Base-by-base conservation (phyloP, 352 stramenopile genomes). In the Phytopythium aichiense region DNA sequence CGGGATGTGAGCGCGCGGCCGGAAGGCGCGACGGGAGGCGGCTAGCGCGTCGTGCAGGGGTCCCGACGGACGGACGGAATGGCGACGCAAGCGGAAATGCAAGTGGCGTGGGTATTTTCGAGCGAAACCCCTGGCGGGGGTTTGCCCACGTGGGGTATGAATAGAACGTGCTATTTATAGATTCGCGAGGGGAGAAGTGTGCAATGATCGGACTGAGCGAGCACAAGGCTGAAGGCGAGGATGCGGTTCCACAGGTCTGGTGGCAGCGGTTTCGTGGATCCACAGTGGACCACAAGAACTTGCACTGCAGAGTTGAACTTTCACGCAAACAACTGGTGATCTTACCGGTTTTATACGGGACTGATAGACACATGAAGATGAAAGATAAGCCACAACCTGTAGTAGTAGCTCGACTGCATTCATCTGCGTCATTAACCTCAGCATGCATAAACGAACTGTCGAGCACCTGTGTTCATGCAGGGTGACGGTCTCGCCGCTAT, bases 301-400 rank as follows among this genome's bases (percentile, higher is more conserved):
- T 52, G 45, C n/a, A n/a, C n/a, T 52, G n/a, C 45, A 28, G 12
- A 52, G n/a, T 52, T 52, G 45, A 52, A 45, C 38, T 45, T 42
- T 4, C 4, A 20, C 38, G 38, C 38, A 45, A 45, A 13, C 38
- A 45, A 12, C 6, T 6, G 38, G 13, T 45, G n/a, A n/a, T 18
- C 38, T 45, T 45, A 45, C 38, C 38, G 38, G 16, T n/a, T 3
- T 30, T 3, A 30, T 30, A 45, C 13, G 38, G 7, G 2, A 43
- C 12, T n/a, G 7, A 43, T n/a, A 4, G 11, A 43, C 20, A 43
- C 38, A n/a, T n/a, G n/a, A n/a, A n/a, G n/a, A n/a, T n/a, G n/a
- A n/a, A n/a, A n/a, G n/a, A n/a, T n/a, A n/a, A n/a, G n/a, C n/a
- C n/a, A n/a, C n/a, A n/a, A n/a, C n/a, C n/a, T n/a, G n/a, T n/a